Percentiles rank a stretch among this genome's conserved stretches.
Conservation (phyloP, 345 rosid genomes). For the Populus tremula region DNA sequence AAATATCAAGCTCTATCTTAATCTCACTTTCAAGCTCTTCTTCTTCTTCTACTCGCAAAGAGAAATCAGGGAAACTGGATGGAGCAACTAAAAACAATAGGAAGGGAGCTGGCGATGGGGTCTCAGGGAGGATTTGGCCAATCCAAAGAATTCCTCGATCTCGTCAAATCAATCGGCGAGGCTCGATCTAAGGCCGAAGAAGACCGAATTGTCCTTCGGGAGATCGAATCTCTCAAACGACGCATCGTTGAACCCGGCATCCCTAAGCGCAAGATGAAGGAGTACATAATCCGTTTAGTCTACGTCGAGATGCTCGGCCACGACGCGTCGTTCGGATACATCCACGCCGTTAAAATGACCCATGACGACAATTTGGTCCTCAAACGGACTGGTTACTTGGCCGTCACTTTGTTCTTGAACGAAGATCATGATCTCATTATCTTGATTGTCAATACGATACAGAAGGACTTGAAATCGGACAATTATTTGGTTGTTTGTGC, state of each 20-base stretch:
- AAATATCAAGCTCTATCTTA: too few relatives aligned
- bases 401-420: slow-evolving; percentile 84
- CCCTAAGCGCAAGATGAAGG: slow-evolving; percentile 95
- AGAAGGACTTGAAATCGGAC: slow-evolving; percentile 93
- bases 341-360: slow-evolving; percentile 98
- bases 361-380: slow-evolving; percentile 77
- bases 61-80: slow-evolving; percentile 15
- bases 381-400: slow-evolving; percentile 92
- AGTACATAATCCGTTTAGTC: slow-evolving; percentile 77
- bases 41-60: too few relatives aligned
- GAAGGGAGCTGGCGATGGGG: slow-evolving; percentile 98
- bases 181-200: slow-evolving; percentile 98
- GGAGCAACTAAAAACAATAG: slow-evolving; percentile 97
- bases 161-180: slow-evolving; percentile 95
- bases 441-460: slow-evolving; percentile 88
- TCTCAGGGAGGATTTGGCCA: slow-evolving; percentile 96
- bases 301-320: slow-evolving; percentile 98
- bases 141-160: slow-evolving; percentile 93
- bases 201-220: slow-evolving; percentile 87
- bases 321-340: slow-evolving; percentile 96
- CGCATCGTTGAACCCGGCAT: slow-evolving; percentile 80
- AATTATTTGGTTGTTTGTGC: slow-evolving; percentile 83
- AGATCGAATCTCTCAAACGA: slow-evolving; percentile 88
- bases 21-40: background rate
- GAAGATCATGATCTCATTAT: slow-evolving; percentile 96